Percentiles rank a stretch among this genome's conserved stretches.
Conservation (phyloP, 1,284 basidiomycete species). For the Puccinia horiana region DNA sequence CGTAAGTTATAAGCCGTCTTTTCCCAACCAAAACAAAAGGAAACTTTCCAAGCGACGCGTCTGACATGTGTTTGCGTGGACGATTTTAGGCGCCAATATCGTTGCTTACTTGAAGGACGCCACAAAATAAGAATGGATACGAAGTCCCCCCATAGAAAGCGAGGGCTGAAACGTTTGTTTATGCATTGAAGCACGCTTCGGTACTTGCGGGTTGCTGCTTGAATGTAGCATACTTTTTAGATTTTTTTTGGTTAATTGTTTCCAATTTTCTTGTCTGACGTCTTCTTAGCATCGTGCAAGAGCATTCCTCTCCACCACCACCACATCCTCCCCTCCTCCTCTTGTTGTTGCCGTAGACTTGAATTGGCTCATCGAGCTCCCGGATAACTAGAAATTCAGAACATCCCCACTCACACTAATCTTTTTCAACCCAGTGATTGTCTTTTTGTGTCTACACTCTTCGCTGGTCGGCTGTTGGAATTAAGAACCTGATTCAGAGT, state of each 20-base stretch:
- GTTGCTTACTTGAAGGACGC: constrained; percentile 69
- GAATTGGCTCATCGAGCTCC: not conserved
- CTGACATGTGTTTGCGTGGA: not conserved
- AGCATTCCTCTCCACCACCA: too few species aligned
- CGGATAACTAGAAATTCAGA: constrained; percentile 11
- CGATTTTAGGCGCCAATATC: constrained; percentile 32
- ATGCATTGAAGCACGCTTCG: not conserved
- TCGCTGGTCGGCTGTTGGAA: too few species aligned
- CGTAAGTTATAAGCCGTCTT: constrained; percentile 65
- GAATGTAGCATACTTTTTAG: not conserved
- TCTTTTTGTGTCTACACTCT: too few species aligned
- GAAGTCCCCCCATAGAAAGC: not conserved
- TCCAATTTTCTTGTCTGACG: not conserved
- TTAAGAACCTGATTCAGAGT: too few species aligned
- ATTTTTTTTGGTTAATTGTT: not conserved
- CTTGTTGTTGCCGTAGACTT: not conserved
- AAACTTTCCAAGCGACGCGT: too few species aligned
- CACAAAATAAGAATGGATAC: constrained; percentile 58
- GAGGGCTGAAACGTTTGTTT: not conserved
- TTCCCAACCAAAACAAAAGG: not conserved
- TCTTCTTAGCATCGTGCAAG: not conserved
- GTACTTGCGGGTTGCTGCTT: constrained; percentile 1
- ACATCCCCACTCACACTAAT: constrained; percentile 13
- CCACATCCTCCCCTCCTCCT: not conserved
- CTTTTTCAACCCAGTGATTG: too few species aligned